phyloP scores from a whole-genome alignment of 441 rosid species.

The Jatropha multifida region DNA sequence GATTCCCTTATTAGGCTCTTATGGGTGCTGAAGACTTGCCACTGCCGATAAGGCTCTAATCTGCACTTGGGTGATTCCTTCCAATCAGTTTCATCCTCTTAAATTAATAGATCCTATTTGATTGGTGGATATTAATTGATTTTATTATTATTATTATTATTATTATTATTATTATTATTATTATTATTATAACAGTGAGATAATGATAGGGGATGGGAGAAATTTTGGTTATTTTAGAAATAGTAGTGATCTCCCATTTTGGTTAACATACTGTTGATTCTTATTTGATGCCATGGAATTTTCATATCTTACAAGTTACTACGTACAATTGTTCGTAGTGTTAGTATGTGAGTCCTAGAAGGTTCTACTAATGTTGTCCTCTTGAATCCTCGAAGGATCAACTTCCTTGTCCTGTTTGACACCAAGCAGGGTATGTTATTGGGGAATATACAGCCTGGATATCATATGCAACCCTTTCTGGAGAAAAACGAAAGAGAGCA shows the following conservation, averaged over 20 bases:
- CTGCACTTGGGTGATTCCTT: not conserved
- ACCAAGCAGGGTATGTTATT: too few species aligned
- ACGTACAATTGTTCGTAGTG: too few species aligned
- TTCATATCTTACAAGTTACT: not conserved
- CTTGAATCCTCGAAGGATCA: not conserved
- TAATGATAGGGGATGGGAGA: not conserved
- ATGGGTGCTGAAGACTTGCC: not conserved
- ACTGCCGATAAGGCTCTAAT: not conserved
- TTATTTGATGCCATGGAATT: not conserved
- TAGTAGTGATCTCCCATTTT: not conserved
- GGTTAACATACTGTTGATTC: not conserved
- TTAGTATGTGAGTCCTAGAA: too few species aligned
- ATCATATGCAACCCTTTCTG: too few species aligned
- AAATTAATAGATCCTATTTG: not conserved
- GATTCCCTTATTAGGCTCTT: constrained; percentile 6
- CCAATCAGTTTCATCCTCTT: not conserved
- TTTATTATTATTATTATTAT: not conserved
- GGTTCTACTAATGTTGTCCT: not conserved
- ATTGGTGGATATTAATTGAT: not conserved
- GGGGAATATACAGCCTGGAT: too few species aligned
- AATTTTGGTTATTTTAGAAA: not conserved
- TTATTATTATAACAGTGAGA: too few species aligned
- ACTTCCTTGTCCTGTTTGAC: not conserved
- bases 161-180: too few species aligned
- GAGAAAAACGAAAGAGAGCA: too few species aligned